Percentiles rank a stretch among this genome's conserved stretches.
Conservation (phyloP, 2,329 filamentous ascomycete species). For the Alternaria sp. region DNA sequence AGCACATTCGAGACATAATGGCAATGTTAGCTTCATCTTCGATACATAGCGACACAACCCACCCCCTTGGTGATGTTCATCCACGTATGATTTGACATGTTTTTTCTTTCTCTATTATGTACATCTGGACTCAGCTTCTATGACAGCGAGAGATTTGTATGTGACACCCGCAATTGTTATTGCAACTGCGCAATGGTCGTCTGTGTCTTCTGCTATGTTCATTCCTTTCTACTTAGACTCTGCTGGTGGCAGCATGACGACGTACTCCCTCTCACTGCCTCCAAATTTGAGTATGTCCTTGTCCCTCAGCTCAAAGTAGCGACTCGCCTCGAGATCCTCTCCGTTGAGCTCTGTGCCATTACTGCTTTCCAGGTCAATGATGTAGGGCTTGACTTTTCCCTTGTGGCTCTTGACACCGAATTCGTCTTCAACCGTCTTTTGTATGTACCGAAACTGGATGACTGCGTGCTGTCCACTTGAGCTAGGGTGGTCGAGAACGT, state of each 20-base stretch:
- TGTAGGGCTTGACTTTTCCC: conserved; percentile 71
- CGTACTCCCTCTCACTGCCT: conserved; percentile 87
- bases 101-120: neutral
- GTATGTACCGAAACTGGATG: conserved; percentile 86
- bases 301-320: conserved; percentile 85
- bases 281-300: conserved; percentile 92
- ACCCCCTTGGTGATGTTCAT: neutral
- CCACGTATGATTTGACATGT: neutral
- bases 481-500: conserved; percentile 86
- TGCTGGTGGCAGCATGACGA: conserved; percentile 77
- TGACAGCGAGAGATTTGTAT: neutral
- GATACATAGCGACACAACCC: neutral
- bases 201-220: neutral
- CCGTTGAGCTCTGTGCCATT: conserved; percentile 89
- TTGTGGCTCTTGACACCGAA: conserved; percentile 59
- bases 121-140: neutral
- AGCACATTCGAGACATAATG: neutral
- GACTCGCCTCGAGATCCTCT: conserved; percentile 72
- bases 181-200: neutral
- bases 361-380: conserved; percentile 91
- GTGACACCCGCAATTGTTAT: neutral
- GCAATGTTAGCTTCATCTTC: neutral
- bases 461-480: conserved; percentile 96
- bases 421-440: conserved; percentile 85
- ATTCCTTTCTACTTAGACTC: conserved; percentile 15